A percentile compares a stretch with the other conserved stretches of the same genome.
phyloP scores from a whole-genome alignment of 306 rosid genomes.

The Pterocarpus macrocarpus region DNA sequence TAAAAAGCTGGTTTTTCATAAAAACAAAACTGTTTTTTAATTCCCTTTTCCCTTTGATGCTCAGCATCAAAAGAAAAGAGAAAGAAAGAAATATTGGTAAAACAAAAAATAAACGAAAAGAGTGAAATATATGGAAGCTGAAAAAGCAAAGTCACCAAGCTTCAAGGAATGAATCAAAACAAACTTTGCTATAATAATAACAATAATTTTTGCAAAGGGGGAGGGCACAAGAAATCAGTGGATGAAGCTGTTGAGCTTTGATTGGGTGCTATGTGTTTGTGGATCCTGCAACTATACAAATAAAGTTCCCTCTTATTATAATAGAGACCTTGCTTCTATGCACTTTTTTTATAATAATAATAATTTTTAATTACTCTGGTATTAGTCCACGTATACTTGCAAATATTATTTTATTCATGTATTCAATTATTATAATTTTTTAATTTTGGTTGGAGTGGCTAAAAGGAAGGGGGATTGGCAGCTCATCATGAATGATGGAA shows the following conservation, averaged over 20 bases:
- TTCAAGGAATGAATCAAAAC: slow-evolving; percentile 63
- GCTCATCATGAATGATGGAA: slow-evolving; percentile 56
- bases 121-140: slow-evolving; percentile 42
- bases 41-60: slow-evolving; percentile 50
- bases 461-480: slow-evolving; percentile 46
- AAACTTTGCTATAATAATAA: slow-evolving; percentile 36
- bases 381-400: neutral
- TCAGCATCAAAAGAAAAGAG: slow-evolving; percentile 46
- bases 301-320: slow-evolving; percentile 63
- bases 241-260: slow-evolving; percentile 67
- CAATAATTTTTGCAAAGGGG: slow-evolving; percentile 30
- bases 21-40: slow-evolving; percentile 13
- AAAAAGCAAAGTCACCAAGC: slow-evolving; percentile 60
- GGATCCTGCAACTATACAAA: slow-evolving; percentile 62
- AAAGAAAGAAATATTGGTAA: slow-evolving; percentile 36
- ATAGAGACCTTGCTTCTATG: slow-evolving; percentile 40
- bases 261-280: slow-evolving; percentile 69
- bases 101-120: slow-evolving; percentile 41
- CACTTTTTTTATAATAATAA: slow-evolving; percentile 29
- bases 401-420: slow-evolving; percentile 19
- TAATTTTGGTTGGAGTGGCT: slow-evolving; percentile 15
- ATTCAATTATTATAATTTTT: neutral
- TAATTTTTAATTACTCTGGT: slow-evolving; percentile 9
- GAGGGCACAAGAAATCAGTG: slow-evolving; percentile 43
- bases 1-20: slow-evolving; percentile 25